These are phyloP conservation scores for Podospora pseudopauciseta DNA, from an alignment of 495 filamentous ascomycete species.

Conservation along the genomic window DNA sequence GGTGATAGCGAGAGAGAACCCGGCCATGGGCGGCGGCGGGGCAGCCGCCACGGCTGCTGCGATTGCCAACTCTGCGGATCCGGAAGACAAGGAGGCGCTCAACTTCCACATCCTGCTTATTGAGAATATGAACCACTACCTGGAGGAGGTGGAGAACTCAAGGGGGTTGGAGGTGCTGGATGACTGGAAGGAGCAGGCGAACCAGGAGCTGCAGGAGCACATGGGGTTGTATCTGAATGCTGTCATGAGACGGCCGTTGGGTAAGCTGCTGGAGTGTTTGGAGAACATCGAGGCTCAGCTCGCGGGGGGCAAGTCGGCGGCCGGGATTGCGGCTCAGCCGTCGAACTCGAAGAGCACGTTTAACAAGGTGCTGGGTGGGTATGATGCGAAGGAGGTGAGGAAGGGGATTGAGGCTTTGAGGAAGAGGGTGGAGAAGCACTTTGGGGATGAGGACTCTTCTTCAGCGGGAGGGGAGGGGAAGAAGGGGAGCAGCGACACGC, in stretches of 20 bases:
- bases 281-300: slow-evolving; percentile 76
- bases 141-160: slow-evolving; percentile 79
- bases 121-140: slow-evolving; percentile 97
- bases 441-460: slow-evolving; percentile 67
- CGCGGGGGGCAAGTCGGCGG: slow-evolving; percentile 41
- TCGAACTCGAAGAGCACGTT: slow-evolving; percentile 75
- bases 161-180: slow-evolving; percentile 68
- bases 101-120: slow-evolving; percentile 97
- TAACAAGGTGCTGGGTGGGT: slow-evolving; percentile 74
- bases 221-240: slow-evolving; percentile 80
- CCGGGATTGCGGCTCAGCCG: slow-evolving; percentile 62
- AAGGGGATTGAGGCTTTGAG: slow-evolving; percentile 80
- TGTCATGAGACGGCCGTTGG: slow-evolving; percentile 83
- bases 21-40: slow-evolving; percentile 49
- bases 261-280: slow-evolving; percentile 84
- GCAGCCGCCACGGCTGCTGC: slow-evolving; percentile 1
- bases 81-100: slow-evolving; percentile 91
- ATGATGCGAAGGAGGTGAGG: slow-evolving; percentile 78
- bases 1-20: slow-evolving; percentile 91
- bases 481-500: not conserved
- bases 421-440: slow-evolving; percentile 94
- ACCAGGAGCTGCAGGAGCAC: slow-evolving; percentile 79
- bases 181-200: slow-evolving; percentile 73
- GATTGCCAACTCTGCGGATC: slow-evolving; percentile 39
- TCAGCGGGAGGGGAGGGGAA: slow-evolving; percentile 45